Conservation (phyloP, 2,329 filamentous ascomycete species). For the Allantophomopsis lycopodina region DNA sequence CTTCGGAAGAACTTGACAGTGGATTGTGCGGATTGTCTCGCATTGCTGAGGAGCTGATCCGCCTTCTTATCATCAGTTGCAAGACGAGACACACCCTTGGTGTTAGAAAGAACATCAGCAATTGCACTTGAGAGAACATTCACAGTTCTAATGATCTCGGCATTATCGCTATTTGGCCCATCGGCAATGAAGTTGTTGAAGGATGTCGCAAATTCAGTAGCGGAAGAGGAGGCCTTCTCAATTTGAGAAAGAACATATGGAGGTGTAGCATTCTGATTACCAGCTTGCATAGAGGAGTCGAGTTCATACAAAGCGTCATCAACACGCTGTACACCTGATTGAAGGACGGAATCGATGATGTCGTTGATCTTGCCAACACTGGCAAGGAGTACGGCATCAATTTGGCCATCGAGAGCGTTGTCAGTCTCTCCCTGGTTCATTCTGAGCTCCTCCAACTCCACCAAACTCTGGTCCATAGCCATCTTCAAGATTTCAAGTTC, state of each 20-base stretch:
- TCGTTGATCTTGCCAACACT: constrained; percentile 91
- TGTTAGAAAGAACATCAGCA: constrained; percentile 89
- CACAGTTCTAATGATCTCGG: constrained; percentile 85
- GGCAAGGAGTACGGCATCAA: constrained; percentile 76
- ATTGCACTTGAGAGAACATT: constrained; percentile 83
- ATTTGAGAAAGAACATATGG: constrained; percentile 93
- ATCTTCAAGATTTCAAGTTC: constrained; percentile 97
- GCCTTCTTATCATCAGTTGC: constrained; percentile 92
- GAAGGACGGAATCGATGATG: constrained; percentile 91
- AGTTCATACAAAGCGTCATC: constrained; percentile 96
- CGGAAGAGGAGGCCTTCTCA: constrained; percentile 86
- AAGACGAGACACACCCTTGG: constrained; percentile 85
- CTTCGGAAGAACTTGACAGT: constrained; percentile 92
- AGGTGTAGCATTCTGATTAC: constrained; percentile 94
- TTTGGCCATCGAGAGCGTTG: constrained; percentile 72
- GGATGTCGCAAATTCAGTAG: constrained; percentile 92
- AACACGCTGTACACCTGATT: constrained; percentile 83
- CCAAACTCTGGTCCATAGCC: constrained; percentile 89
- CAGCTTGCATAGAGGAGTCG: constrained; percentile 95
- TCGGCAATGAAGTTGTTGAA: constrained; percentile 99
- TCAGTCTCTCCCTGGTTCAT: constrained; percentile 64
- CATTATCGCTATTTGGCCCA: constrained; percentile 78
- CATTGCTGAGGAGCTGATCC: constrained; percentile 70
- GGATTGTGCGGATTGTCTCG: constrained; percentile 70
- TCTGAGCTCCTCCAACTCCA: constrained; percentile 83